These are phyloP conservation scores for Yamadazyma insecticola DNA, from an alignment of 805 yeast species.

Conservation along the genomic window DNA sequence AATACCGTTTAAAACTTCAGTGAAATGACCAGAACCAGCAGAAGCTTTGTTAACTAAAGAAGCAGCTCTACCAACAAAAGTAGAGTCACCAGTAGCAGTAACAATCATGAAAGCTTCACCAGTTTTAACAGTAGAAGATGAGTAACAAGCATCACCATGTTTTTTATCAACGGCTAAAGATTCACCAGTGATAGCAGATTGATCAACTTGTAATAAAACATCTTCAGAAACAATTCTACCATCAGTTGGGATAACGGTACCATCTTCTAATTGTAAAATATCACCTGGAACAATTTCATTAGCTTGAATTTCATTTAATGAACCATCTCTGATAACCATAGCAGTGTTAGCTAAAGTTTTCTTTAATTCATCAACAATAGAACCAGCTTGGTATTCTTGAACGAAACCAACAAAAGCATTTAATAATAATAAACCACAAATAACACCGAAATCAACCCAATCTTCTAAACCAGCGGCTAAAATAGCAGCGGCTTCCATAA, in stretches of 20 bases:
- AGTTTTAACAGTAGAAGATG: conserved; percentile 92
- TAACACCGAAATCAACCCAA: conserved; percentile 99
- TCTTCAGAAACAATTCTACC: conserved; percentile 86
- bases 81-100: conserved; percentile 92
- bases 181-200: conserved; percentile 97
- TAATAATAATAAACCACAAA: conserved; percentile 77
- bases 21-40: conserved; percentile 92
- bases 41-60: conserved; percentile 92
- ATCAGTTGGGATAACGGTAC: conserved; percentile 89
- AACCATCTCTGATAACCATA: conserved; percentile 78
- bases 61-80: conserved; percentile 97
- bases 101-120: conserved; percentile 95
- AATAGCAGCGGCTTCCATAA: conserved; percentile 95
- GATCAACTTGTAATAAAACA: conserved; percentile 86
- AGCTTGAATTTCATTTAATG: conserved; percentile 68
- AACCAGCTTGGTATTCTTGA: conserved; percentile 98
- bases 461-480: conserved; percentile 95
- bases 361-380: conserved; percentile 94
- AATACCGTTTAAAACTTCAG: conserved; percentile 96
- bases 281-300: conserved; percentile 94
- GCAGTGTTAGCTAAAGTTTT: conserved; percentile 92
- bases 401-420: conserved; percentile 94
- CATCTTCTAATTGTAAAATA: conserved; percentile 86
- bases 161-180: conserved; percentile 92
- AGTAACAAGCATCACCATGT: conserved; percentile 81